A percentile compares a stretch with the other conserved stretches of the same genome.
Conservation (phyloP, 495 filamentous ascomycete species). For the Penicillium paradoxum region DNA sequence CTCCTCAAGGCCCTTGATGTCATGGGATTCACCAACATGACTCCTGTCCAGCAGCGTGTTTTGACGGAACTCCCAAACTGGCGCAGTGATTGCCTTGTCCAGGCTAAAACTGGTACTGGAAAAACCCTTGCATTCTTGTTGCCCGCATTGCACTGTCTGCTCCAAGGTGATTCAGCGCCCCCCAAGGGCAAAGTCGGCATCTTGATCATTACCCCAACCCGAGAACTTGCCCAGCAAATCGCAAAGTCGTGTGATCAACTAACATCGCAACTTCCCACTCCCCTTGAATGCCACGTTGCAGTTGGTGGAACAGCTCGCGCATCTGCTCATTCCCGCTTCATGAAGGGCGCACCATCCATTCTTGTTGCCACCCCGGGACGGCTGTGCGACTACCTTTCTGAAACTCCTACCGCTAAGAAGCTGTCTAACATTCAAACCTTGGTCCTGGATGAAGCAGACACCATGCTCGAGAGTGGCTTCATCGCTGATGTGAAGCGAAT, state of each 20-base stretch:
- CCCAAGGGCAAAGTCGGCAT: conserved; percentile 51
- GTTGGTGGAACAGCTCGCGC: conserved; percentile 50
- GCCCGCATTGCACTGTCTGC: conserved; percentile 64
- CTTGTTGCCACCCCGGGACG: conserved; percentile 62
- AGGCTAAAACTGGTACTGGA: conserved; percentile 82
- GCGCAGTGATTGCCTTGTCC: conserved; percentile 55
- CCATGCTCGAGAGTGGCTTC: conserved; percentile 61
- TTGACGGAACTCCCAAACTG: conserved; percentile 46
- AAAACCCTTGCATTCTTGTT: conserved; percentile 79
- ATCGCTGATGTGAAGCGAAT: conserved; percentile 54
- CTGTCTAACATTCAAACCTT: conserved; percentile 52
- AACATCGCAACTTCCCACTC: conserved; percentile 36
- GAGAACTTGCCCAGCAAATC: conserved; percentile 64
- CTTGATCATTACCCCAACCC: conserved; percentile 60
- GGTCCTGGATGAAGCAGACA: conserved; percentile 64
- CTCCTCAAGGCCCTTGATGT: conserved; percentile 43
- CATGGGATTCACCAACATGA: conserved; percentile 48
- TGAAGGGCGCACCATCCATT: conserved; percentile 46
- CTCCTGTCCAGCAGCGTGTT: conserved; percentile 53
- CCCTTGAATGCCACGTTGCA: conserved; percentile 47
- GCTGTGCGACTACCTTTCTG: conserved; percentile 55
- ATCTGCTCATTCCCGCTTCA: conserved; percentile 41
- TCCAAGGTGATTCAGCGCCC: conserved; percentile 28
- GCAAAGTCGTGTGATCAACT: conserved; percentile 53
- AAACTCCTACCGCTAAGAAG: conserved; percentile 34